Evolutionary conservation across 768 basidiomycete species (phyloP), one percentile per base, ranked within the genome.

Genomic region (Epithele typhae): DNA sequence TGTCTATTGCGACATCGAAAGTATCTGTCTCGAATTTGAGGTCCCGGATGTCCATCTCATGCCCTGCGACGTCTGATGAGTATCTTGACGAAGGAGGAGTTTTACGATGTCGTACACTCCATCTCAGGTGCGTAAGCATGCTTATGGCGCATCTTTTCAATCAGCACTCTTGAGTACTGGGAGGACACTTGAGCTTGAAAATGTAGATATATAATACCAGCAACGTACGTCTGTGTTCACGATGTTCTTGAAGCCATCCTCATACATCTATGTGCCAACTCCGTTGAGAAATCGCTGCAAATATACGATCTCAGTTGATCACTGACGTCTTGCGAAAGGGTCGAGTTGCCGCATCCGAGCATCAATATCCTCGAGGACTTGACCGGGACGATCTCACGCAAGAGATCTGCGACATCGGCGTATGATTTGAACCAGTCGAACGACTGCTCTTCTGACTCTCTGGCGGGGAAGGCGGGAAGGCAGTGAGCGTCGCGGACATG

Each of bases 401-500:
- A 63, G 17, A 83, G 64, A 39, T 74, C 64, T 6, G 81, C 74
- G n/a, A 92, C 69, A 46, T 92, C 88, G 2, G 64, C 62, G 56
- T 91, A 92, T 8, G 81, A 79, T 62, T 89, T 91, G 71, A 91
- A 91, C 90, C 90, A 92, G 66, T 92, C 90, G 52, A 87, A 91
- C 5, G 76, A 69, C 4, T 67, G 67, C n/a, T 78, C 77, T 15
- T 74, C 68, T 4, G 70, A 59, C 63, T 85, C 82, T 56, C 86
- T 87, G 32, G 40, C n/a, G 21, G n/a, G n/a, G n/a, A n/a, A n/a
- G n/a, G n/a, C n/a, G n/a, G 33, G 34, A 21, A 40, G 22, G 33
- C 19, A 21, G 46, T 40, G 30, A 27, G 22, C 23, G 18, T 25
- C 39, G 10, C 24, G 34, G 30, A 9, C 30, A 32, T 32, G 9